Conservation (phyloP, 805 yeast species). For the Candida ascalaphidarum region DNA sequence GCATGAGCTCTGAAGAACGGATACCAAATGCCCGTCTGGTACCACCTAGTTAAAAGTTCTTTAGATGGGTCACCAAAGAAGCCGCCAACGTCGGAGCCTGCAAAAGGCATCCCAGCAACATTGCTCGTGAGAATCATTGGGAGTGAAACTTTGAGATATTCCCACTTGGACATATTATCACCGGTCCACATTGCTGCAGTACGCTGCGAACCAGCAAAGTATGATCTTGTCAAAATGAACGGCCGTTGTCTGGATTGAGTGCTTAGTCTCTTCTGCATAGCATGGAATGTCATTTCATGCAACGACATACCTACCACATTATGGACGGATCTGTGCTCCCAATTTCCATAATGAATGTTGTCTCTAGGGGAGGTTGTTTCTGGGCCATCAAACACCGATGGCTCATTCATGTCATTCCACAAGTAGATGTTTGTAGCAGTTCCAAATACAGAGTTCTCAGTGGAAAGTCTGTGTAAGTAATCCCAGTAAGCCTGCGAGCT, state of each 20-base stretch:
- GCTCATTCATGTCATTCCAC: slow-evolving; percentile 99
- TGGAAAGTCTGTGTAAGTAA: slow-evolving; percentile 38
- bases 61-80: slow-evolving; percentile 84
- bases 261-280: slow-evolving; percentile 45
- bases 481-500: slow-evolving; percentile 55
- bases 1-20: slow-evolving; percentile 98
- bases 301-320: slow-evolving; percentile 74
- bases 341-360: slow-evolving; percentile 63
- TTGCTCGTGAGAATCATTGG: slow-evolving; percentile 86
- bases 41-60: slow-evolving; percentile 86
- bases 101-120: slow-evolving; percentile 79
- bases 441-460: slow-evolving; percentile 21
- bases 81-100: slow-evolving; percentile 97
- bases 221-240: slow-evolving; percentile 79
- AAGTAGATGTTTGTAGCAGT: slow-evolving; percentile 60
- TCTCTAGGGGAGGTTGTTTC: slow-evolving; percentile 88
- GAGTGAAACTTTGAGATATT: slow-evolving; percentile 64
- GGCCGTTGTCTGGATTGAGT: slow-evolving; percentile 55
- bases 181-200: slow-evolving; percentile 97
- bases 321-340: slow-evolving; percentile 90
- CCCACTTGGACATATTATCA: slow-evolving; percentile 93
- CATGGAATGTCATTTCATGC: slow-evolving; percentile 71
- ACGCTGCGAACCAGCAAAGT: slow-evolving; percentile 85
- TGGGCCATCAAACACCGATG: slow-evolving; percentile 90
- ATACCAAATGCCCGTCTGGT: slow-evolving; percentile 91